Percentiles rank a stretch among this genome's conserved stretches.
Evolutionary conservation across 2,329 filamentous ascomycete genomes (phyloP).

Genomic region (Arthrobotrys megalospora): DNA sequence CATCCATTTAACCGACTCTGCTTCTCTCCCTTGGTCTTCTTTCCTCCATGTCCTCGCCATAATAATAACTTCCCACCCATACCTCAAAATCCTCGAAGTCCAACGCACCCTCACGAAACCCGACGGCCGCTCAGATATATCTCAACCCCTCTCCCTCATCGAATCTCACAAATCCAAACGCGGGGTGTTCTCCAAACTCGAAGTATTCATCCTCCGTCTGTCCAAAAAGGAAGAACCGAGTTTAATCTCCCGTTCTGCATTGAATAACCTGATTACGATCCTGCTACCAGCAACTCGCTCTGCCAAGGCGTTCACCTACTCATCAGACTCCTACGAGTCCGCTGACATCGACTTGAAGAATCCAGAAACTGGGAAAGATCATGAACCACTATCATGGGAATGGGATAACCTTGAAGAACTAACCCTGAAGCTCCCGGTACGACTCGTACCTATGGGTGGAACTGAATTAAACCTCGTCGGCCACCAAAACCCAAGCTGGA

Average conservation of each 20-base stretch:
- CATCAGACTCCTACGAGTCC: slow-evolving; percentile 13
- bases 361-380: neutral
- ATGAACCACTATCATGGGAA: slow-evolving; percentile 18
- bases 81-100: slow-evolving; percentile 56
- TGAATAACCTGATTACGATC: slow-evolving; percentile 46
- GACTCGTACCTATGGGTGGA: neutral
- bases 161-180: slow-evolving; percentile 13
- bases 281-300: slow-evolving; percentile 24
- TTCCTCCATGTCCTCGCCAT: slow-evolving; percentile 49
- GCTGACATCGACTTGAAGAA: slow-evolving; percentile 21
- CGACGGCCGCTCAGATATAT: slow-evolving; percentile 39
- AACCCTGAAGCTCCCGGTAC: slow-evolving; percentile 39
- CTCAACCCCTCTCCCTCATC: neutral
- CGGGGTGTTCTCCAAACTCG: slow-evolving; percentile 29
- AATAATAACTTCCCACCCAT: slow-evolving; percentile 51
- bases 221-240: slow-evolving; percentile 23
- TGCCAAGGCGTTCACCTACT: slow-evolving; percentile 44
- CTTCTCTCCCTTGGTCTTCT: slow-evolving; percentile 43
- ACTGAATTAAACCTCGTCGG: neutral
- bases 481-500: neutral
- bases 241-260: slow-evolving; percentile 17
- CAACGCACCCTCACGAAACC: slow-evolving; percentile 33
- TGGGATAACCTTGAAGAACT: slow-evolving; percentile 54
- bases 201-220: slow-evolving; percentile 37
- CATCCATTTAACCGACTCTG: slow-evolving; percentile 41